phyloP scores from a whole-genome alignment of 23 red algal species.

The Gracilaria vermiculophylla region DNA sequence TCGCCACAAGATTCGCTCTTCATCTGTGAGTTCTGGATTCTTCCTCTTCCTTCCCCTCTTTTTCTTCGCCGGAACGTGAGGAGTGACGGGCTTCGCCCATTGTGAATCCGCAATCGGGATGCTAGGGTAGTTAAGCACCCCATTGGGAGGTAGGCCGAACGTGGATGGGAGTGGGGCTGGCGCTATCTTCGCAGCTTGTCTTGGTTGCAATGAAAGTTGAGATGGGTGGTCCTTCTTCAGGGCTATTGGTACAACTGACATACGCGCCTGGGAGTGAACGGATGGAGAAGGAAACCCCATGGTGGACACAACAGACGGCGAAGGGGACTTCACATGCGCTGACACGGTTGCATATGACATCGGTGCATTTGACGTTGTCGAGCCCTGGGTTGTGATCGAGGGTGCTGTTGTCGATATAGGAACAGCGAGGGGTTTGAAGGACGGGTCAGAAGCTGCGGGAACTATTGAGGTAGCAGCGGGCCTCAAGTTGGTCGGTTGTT shows the following conservation, averaged over 20 bases:
- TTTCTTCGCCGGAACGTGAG: constrained; percentile 17
- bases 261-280: not conserved
- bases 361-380: not conserved
- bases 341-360: not conserved
- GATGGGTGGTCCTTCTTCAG: not conserved
- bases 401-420: not conserved
- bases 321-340: not conserved
- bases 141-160: not conserved
- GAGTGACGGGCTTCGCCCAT: not conserved
- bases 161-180: constrained; percentile 1
- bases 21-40: constrained; percentile 58
- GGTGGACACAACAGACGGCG: not conserved
- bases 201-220: not conserved
- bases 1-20: constrained; percentile 59
- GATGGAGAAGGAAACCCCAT: not conserved
- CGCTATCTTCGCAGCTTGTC: constrained; percentile 43
- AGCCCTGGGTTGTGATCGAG: not conserved
- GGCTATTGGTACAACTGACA: not conserved
- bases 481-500: not conserved
- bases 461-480: not conserved
- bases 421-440: not conserved
- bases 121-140: not conserved
- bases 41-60: constrained; percentile 74
- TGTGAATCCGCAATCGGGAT: not conserved
- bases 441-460: not conserved